A percentile compares a stretch with the other conserved stretches of the same genome.
These are phyloP conservation scores for Magnusiomyces sp. DNA, from an alignment of 1,139 yeast species.

Conservation along the genomic window DNA sequence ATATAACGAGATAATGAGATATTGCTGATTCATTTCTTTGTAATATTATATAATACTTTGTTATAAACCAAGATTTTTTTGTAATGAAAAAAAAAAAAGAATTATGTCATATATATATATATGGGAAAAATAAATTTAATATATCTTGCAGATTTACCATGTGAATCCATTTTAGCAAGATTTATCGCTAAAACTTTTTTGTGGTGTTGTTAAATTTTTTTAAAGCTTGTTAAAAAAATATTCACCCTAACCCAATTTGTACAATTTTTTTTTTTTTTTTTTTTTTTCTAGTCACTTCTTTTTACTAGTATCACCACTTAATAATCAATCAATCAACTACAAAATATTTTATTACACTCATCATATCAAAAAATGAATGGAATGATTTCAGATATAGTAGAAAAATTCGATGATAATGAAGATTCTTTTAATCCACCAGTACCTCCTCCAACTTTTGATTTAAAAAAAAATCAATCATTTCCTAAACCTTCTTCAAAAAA, in stretches of 20 bases:
- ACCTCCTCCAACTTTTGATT: background rate
- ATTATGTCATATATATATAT: no score
- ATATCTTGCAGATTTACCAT: no score
- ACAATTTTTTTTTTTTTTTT: background rate
- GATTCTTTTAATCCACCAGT: background rate
- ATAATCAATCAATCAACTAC: background rate
- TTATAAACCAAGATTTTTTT: no score
- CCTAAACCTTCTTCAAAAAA: background rate
- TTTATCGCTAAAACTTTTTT: background rate
- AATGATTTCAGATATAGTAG: slow-evolving; percentile 1
- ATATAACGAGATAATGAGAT: no score
- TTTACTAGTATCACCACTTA: background rate
- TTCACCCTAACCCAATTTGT: background rate
- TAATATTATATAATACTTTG: no score
- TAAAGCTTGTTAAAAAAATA: background rate
- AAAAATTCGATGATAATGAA: background rate
- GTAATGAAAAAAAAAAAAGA: no score
- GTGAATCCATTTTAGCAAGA: no score
- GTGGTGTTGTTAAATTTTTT: background rate
- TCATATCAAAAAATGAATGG: background rate
- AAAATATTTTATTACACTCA: background rate
- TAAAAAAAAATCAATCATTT: background rate
- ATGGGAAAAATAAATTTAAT: no score
- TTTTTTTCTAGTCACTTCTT: background rate
- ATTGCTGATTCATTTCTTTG: no score